A percentile compares a stretch with the other conserved stretches of the same genome.
phyloP scores from a whole-genome alignment of 305 asterid species.

The Solanum hybrid region DNA sequence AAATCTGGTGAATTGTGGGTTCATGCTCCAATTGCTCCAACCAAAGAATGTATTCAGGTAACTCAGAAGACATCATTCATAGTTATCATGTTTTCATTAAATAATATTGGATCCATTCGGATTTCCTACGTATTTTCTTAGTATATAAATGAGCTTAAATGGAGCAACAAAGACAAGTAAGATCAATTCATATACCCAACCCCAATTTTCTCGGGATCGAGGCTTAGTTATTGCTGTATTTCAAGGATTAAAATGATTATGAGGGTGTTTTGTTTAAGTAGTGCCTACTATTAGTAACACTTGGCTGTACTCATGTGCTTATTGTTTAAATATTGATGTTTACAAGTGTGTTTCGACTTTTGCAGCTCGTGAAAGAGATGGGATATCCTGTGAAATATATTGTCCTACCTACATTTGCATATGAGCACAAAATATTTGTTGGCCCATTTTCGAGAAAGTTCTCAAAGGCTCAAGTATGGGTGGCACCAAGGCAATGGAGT shows the following conservation, averaged over 20 bases:
- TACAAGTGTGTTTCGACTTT: not conserved
- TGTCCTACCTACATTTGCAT: conserved; percentile 84
- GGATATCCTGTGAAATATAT: conserved; percentile 81
- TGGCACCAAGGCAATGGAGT: conserved; percentile 99
- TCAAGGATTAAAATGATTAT: not conserved
- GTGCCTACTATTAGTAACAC: not conserved
- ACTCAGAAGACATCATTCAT: not conserved
- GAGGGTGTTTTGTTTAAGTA: not conserved
- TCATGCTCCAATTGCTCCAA: conserved; percentile 97
- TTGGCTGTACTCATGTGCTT: not conserved
- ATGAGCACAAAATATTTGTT: conserved; percentile 90
- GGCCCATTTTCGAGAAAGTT: conserved; percentile 96
- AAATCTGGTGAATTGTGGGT: conserved; percentile 90
- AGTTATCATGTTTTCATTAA: not conserved
- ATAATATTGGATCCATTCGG: not conserved
- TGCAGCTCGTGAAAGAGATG: conserved; percentile 84
- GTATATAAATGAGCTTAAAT: not conserved
- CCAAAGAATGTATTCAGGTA: conserved; percentile 88
- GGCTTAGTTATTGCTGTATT: not conserved
- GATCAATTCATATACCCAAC: not conserved
- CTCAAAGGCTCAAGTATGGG: conserved; percentile 83
- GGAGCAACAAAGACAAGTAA: not conserved
- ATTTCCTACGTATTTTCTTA: not conserved
- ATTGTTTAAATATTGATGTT: not conserved
- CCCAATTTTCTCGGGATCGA: not conserved